Evolutionary conservation across 805 yeast species (phyloP), one percentile per base, ranked within the genome.

Genomic region (Candida boidinii): DNA sequence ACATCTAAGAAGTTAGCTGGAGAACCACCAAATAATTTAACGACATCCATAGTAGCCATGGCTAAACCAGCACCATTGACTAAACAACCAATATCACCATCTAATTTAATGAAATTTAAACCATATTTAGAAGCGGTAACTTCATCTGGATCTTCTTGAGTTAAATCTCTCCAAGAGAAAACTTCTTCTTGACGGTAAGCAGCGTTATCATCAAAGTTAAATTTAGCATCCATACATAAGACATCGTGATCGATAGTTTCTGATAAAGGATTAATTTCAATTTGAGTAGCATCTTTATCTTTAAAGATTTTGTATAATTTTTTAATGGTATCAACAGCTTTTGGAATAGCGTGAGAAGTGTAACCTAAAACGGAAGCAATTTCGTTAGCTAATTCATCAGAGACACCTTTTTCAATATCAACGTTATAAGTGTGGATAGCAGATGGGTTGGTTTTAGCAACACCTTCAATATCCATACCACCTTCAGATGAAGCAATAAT

Each of bases 1-100:
- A 96, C 92, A 71, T 92, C 99, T 60, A 92, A 76, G 76, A 92
- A 92, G 74, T 92, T 92, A 46, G 98, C 99, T 53, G 99, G 99
- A 49, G 77, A 83, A 62, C 99, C 99, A 54, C 97, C 96, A 69
- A 87, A 84, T 53, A 92, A 76, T 70, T 92, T 87, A 70, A 92
- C 86, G 60, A 94, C 94, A 66, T 92, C 99, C 96, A 92, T 88
- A 46, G 99, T 92, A 51, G 99, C 99, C 99, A 92, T 92, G 53
- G 99, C 99, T 59, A 92, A 76, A 64, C 99, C 99, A 38, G 99
- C 99, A 71, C 99, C 99, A 65, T 92, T 92, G 60, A 92, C 99
- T 43, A 92, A 73, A 71, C 96, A 90, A 52, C 98, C 99, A 56
- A 92, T 90, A 73, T 87, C 85, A 65, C 99, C 99, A 57, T 90